Evolutionary conservation across 2,329 filamentous ascomycete genomes (phyloP).

Genomic region (Tolypocladium ovalisporum): DNA sequence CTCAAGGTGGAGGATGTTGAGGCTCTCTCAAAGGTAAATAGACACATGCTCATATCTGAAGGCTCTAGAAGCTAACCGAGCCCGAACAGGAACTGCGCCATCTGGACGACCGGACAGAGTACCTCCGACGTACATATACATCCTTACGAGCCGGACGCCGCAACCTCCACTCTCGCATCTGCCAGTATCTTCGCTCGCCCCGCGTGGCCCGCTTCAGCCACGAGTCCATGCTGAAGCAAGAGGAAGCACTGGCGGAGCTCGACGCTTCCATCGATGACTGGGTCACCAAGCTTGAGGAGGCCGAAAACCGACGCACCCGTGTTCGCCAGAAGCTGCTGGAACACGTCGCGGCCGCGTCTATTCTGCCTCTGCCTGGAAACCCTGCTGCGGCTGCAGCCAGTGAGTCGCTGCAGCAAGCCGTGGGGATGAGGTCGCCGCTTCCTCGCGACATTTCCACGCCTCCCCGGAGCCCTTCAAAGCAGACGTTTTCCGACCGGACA

Average conservation of each 20-base stretch:
- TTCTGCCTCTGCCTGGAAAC: slow-evolving; percentile 27
- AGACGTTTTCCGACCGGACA: slow-evolving; percentile 15
- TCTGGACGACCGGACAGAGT: slow-evolving; percentile 69
- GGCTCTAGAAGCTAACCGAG: not conserved
- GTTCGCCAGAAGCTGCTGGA: slow-evolving; percentile 73
- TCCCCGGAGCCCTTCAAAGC: slow-evolving; percentile 6
- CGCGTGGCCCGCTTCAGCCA: slow-evolving; percentile 61
- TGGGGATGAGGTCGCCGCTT: slow-evolving; percentile 26
- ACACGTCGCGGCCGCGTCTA: slow-evolving; percentile 63
- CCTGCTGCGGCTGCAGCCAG: slow-evolving; percentile 13
- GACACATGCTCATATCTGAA: not conserved
- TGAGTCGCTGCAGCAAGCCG: slow-evolving; percentile 30
- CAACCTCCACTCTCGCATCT: slow-evolving; percentile 66
- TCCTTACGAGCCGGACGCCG: slow-evolving; percentile 65
- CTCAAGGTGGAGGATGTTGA: slow-evolving; percentile 52
- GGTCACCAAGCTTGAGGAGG: slow-evolving; percentile 68
- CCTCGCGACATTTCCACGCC: slow-evolving; percentile 41
- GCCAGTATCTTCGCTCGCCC: slow-evolving; percentile 63
- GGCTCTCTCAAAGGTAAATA: slow-evolving; percentile 46
- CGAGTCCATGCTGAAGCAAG: slow-evolving; percentile 67
- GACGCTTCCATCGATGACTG: slow-evolving; percentile 73
- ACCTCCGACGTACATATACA: slow-evolving; percentile 65
- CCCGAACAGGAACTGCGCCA: slow-evolving; percentile 54
- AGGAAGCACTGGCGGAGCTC: slow-evolving; percentile 67
- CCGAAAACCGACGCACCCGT: slow-evolving; percentile 64